Evolutionary conservation across 306 rosid genomes (phyloP), one percentile per base, ranked within the genome.

Genomic region (Macrotyloma uniflorum): DNA sequence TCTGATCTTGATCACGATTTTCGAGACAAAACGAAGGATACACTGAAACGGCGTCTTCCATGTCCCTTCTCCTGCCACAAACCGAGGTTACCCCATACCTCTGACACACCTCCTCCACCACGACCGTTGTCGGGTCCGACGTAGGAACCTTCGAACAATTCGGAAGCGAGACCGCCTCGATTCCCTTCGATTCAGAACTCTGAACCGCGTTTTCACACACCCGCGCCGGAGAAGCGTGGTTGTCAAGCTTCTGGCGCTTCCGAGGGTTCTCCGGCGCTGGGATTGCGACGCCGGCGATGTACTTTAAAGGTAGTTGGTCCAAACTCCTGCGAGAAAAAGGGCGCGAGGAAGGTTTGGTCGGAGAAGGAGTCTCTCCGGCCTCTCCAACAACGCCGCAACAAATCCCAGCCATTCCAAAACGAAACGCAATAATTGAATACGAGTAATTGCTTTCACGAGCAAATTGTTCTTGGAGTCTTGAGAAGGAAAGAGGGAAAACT

Each of bases 21-120:
- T 66, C 67, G n/a, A 16, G 16, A 43, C 45, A 59, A 38, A 80
- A 87, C 5, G 68, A 83, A 0, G 91, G 93, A 62, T 71, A 87
- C 23, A 91, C 85, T 1, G 97, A 92, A 64, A 90, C 92, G 0
- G 91, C 78, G 32, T 95, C 98, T 71, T 95, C 98, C 98, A 95
- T 95, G 18, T 95, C 98, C 77, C 97, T 84, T 42, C 97, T 88
- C 30, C 97, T 77, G 2, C 98, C 98, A 58, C 98, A 91, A 50
- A 95, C 96, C 1, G 98, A 92, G 3, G 97, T 90, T 9, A 90
- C 81, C 0, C 98, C 95, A 14, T 76, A 91, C 59, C 84, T 88
- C 2, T 87, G 88, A 51, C 13, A 14, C 13, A 61, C 89, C 1
- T 49, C 35, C 8, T 32, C 12, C 13, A 33, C 69, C 0, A 51